A percentile compares a stretch with the other conserved stretches of the same genome.
Conservation (phyloP, 2,329 filamentous ascomycete species). For the Aspergillus uvarum region DNA sequence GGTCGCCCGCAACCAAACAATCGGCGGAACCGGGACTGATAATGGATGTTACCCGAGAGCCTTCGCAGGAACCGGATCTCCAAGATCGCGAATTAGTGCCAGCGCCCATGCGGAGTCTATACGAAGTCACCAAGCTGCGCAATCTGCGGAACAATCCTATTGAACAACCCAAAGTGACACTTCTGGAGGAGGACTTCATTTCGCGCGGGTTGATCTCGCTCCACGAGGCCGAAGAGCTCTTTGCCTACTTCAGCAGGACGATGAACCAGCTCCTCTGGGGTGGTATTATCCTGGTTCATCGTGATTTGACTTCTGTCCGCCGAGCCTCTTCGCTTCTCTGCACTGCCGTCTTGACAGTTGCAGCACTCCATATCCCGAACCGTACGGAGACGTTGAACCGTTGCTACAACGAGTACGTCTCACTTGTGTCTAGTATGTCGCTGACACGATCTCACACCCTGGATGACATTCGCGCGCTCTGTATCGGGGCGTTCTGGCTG, state of each 20-base stretch:
- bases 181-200: conserved; percentile 52
- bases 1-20: conserved; percentile 27
- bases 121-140: conserved; percentile 54
- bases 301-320: conserved; percentile 53
- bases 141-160: conserved; percentile 41
- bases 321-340: conserved; percentile 57
- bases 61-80: conserved; percentile 44
- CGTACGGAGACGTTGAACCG: conserved; percentile 53
- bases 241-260: conserved; percentile 51
- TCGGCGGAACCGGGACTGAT: conserved; percentile 31
- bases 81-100: conserved; percentile 47
- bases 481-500: conserved; percentile 63
- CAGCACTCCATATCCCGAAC: conserved; percentile 58
- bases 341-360: conserved; percentile 57
- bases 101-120: conserved; percentile 55
- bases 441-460: conserved; percentile 58
- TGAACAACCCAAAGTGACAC: conserved; percentile 37
- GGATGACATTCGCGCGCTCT: conserved; percentile 60
- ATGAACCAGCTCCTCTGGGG: conserved; percentile 56
- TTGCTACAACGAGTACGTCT: conserved; percentile 59
- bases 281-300: conserved; percentile 52
- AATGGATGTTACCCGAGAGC: conserved; percentile 48
- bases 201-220: conserved; percentile 49
- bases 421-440: conserved; percentile 57
- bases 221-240: conserved; percentile 53